These are phyloP conservation scores for Penicillium sp. DNA, from an alignment of 2,329 filamentous ascomycete species.

Conservation along the genomic window DNA sequence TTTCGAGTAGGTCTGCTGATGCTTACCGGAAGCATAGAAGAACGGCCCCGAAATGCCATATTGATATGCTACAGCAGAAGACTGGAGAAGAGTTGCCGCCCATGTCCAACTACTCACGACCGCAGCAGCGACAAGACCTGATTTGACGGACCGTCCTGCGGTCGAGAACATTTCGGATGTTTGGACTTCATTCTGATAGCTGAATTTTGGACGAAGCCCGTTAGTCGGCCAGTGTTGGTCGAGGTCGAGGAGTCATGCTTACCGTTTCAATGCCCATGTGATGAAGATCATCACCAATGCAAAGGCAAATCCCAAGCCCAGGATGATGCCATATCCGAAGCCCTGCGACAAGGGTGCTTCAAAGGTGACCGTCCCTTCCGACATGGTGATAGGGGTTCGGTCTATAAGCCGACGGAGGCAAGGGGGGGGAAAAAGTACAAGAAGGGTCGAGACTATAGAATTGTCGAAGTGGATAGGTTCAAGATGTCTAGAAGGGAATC, in stretches of 20 bases:
- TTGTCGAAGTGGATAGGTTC: conserved; percentile 4
- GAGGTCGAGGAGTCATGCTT: conserved; percentile 19
- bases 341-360: conserved; percentile 54
- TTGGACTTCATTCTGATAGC: conserved; percentile 73
- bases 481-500: conserved; percentile 5
- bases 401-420: conserved; percentile 3
- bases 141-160: conserved; percentile 84
- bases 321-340: conserved; percentile 76
- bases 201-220: conserved; percentile 22
- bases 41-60: conserved; percentile 72
- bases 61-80: conserved; percentile 77
- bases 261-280: conserved; percentile 70
- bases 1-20: conserved; percentile 23
- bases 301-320: conserved; percentile 74
- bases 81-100: conserved; percentile 82
- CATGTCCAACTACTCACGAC: conserved; percentile 95
- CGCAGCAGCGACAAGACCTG: conserved; percentile 81
- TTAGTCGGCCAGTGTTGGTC: neutral
- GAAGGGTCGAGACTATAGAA: neutral
- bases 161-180: conserved; percentile 94
- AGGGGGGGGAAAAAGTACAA: neutral
- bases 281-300: conserved; percentile 74
- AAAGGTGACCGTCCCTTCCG: conserved; percentile 33
- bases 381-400: conserved; percentile 19
- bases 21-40: conserved; percentile 65